These are phyloP conservation scores for Pseudocercospora crystallina DNA, from an alignment of 2,329 filamentous ascomycete genomes.

Conservation along the genomic window DNA sequence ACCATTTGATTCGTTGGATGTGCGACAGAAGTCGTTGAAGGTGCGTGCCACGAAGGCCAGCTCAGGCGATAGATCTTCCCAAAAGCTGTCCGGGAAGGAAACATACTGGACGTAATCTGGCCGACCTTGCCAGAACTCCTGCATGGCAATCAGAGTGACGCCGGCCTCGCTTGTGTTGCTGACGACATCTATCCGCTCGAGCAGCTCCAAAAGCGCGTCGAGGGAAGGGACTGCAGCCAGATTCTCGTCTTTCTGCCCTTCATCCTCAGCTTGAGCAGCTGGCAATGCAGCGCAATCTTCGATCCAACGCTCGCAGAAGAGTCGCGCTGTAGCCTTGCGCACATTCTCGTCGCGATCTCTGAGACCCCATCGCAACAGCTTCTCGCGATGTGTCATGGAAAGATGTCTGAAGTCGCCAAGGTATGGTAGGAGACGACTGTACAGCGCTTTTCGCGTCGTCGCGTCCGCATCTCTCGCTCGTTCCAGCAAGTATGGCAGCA, in stretches of 20 bases:
- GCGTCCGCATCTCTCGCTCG: slow-evolving; percentile 86
- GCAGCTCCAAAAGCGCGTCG: slow-evolving; percentile 81
- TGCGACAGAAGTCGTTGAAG: slow-evolving; percentile 89
- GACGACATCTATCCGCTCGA: slow-evolving; percentile 91
- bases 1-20: slow-evolving; percentile 57
- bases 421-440: slow-evolving; percentile 80
- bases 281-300: slow-evolving; percentile 80
- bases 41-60: slow-evolving; percentile 86
- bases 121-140: slow-evolving; percentile 90
- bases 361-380: slow-evolving; percentile 90
- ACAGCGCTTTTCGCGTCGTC: slow-evolving; percentile 78
- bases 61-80: slow-evolving; percentile 79
- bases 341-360: slow-evolving; percentile 93
- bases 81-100: slow-evolving; percentile 68
- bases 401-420: slow-evolving; percentile 93
- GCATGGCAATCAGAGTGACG: slow-evolving; percentile 91
- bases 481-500: slow-evolving; percentile 84
- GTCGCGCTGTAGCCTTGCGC: slow-evolving; percentile 80
- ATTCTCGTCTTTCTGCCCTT: slow-evolving; percentile 46
- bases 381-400: slow-evolving; percentile 91
- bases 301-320: slow-evolving; percentile 97
- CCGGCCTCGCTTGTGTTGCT: slow-evolving; percentile 88
- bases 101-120: slow-evolving; percentile 76
- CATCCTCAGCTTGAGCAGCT: slow-evolving; percentile 56
- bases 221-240: slow-evolving; percentile 65